Evolutionary conservation across 2,329 filamentous ascomycete species (phyloP).

Genomic region (Pezicula carpinea): DNA sequence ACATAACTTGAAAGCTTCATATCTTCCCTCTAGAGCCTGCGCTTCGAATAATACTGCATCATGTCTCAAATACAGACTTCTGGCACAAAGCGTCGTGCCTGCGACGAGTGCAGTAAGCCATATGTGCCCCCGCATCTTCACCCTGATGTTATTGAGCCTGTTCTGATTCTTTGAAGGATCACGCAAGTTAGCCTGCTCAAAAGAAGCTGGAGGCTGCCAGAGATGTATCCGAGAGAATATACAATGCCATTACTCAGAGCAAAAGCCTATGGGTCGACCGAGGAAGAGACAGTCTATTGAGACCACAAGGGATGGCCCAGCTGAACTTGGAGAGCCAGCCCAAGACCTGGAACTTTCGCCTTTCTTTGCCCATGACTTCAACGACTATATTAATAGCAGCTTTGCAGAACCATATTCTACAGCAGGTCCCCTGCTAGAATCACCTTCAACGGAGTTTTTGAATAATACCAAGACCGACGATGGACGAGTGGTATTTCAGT

Average conservation of each 20-base stretch:
- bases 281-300: constrained; percentile 45
- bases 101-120: constrained; percentile 63
- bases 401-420: constrained; percentile 18
- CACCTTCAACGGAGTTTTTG: not conserved
- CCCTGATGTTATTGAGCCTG: constrained; percentile 3
- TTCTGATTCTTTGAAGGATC: constrained; percentile 40
- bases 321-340: constrained; percentile 1
- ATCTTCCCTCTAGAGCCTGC: not conserved
- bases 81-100: constrained; percentile 52
- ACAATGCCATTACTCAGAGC: constrained; percentile 55
- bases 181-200: constrained; percentile 61
- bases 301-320: constrained; percentile 11
- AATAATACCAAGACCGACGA: constrained; percentile 3
- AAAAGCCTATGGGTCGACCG: constrained; percentile 63
- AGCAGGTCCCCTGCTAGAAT: not conserved
- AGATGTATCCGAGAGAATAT: constrained; percentile 55
- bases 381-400: constrained; percentile 6
- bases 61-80: not conserved
- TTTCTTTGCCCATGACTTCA: constrained; percentile 8
- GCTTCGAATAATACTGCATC: not conserved
- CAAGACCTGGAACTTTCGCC: constrained; percentile 12
- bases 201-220: constrained; percentile 54
- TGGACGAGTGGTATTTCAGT: constrained; percentile 15
- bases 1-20: not conserved
- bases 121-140: not conserved